Evolutionary conservation across 1,139 yeast genomes (phyloP).

Genomic region (Hyphopichia burtonii): DNA sequence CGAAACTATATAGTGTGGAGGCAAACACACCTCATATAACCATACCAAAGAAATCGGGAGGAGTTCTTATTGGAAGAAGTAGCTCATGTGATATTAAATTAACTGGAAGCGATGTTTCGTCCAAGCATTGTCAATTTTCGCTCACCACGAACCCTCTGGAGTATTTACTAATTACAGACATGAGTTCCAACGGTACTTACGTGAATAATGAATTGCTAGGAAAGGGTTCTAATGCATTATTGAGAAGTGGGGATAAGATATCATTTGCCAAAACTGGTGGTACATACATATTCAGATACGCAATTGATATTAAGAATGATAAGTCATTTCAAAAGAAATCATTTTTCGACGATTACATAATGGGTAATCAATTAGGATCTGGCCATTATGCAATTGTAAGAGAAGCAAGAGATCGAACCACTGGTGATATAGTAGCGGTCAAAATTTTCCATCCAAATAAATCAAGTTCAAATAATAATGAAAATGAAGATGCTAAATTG

Average conservation of each 20-base stretch:
- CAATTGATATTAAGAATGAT: slow-evolving; percentile 19
- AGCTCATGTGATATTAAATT: slow-evolving; percentile 59
- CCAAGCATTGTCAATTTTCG: slow-evolving; percentile 59
- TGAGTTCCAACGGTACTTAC: slow-evolving; percentile 67
- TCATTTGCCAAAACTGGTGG: slow-evolving; percentile 61
- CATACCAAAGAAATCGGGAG: slow-evolving; percentile 34
- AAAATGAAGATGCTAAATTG: slow-evolving; percentile 51
- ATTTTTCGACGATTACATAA: slow-evolving; percentile 59
- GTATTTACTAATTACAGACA: slow-evolving; percentile 52
- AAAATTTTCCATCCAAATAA: slow-evolving; percentile 74
- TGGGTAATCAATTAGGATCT: slow-evolving; percentile 64
- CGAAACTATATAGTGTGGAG: slow-evolving; percentile 34
- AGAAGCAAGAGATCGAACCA: slow-evolving; percentile 57
- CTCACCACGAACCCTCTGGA: slow-evolving; percentile 37
- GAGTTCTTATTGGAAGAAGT: slow-evolving; percentile 56
- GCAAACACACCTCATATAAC: slow-evolving; percentile 30
- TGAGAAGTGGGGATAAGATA: slow-evolving; percentile 64
- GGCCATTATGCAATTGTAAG: slow-evolving; percentile 81
- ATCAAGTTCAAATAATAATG: slow-evolving; percentile 14
- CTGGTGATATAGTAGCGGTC: slow-evolving; percentile 67
- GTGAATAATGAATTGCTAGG: slow-evolving; percentile 59
- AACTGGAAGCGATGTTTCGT: slow-evolving; percentile 61
- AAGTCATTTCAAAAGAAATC: slow-evolving; percentile 24
- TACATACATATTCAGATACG: slow-evolving; percentile 55
- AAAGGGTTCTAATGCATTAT: slow-evolving; percentile 43